phyloP scores from a whole-genome alignment of 192 early-diverging fungal genomes.

The Entomortierella parvispora region DNA sequence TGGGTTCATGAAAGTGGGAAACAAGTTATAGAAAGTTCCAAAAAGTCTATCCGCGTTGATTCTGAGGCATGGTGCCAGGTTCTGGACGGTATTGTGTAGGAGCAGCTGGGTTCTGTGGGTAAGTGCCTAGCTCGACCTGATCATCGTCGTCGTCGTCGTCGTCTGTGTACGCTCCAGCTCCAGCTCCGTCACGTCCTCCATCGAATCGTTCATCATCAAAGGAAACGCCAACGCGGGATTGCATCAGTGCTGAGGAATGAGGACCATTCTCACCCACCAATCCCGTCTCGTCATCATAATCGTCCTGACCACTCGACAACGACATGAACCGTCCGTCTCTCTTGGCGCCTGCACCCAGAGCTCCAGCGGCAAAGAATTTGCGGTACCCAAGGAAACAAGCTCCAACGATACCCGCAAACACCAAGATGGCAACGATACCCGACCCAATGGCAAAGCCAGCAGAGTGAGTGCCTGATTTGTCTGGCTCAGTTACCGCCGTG shows the following conservation, averaged over 20 bases:
- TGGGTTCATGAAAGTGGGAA: not conserved
- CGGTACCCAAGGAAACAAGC: constrained; percentile 18
- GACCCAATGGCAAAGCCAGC: constrained; percentile 28
- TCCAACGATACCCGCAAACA: constrained; percentile 18
- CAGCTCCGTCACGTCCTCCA: not conserved
- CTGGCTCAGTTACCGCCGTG: not conserved
- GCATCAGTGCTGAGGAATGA: constrained; percentile 46
- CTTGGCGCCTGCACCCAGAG: not conserved
- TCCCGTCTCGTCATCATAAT: constrained; percentile 36
- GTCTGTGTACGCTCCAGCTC: not conserved
- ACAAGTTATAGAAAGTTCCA: not conserved
- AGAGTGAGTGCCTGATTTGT: not conserved
- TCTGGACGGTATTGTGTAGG: constrained; percentile 27
- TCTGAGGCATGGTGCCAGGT: constrained; percentile 29
- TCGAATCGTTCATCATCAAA: constrained; percentile 50
- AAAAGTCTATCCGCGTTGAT: not conserved
- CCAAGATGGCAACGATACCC: constrained; percentile 21
- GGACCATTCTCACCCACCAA: constrained; percentile 46
- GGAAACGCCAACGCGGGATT: constrained; percentile 34
- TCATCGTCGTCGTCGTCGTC: constrained; percentile 16
- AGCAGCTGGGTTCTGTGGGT: constrained; percentile 28
- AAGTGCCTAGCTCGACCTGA: constrained; percentile 22
- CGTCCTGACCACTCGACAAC: constrained; percentile 18
- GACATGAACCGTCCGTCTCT: constrained; percentile 35
- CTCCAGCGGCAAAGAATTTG: not conserved